Conservation (phyloP, 805 yeast genomes). For the Suhomyces kilbournensis region DNA sequence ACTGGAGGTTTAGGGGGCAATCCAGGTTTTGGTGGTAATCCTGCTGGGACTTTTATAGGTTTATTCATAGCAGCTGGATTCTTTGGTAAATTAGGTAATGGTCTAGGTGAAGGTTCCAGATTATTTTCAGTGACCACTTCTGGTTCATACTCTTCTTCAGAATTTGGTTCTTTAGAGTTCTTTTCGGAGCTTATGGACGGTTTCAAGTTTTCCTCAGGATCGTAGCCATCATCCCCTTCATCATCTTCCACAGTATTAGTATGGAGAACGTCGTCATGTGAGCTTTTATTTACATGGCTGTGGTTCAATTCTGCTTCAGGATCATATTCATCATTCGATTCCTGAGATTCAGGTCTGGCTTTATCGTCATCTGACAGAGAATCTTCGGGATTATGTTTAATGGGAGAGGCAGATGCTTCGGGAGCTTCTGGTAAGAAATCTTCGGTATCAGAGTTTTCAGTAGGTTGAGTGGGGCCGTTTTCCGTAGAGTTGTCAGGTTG, state of each 20-base stretch:
- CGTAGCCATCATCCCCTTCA: neutral
- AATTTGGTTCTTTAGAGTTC: neutral
- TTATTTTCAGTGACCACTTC: neutral
- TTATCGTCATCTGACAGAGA: conserved; percentile 4
- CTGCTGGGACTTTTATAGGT: neutral
- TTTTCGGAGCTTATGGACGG: neutral
- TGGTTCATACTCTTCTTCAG: neutral
- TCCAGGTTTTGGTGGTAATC: conserved; percentile 7
- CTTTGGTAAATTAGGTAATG: neutral
- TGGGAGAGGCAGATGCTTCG: neutral
- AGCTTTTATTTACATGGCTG: neutral
- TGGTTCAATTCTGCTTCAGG: conserved; percentile 6
- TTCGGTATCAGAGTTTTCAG: neutral
- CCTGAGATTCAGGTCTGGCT: neutral
- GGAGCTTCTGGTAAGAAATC: neutral
- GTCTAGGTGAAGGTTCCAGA: neutral
- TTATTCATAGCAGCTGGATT: neutral
- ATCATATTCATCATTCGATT: conserved; percentile 12
- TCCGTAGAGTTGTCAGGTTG: neutral
- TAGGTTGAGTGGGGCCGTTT: neutral
- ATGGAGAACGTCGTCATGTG: neutral
- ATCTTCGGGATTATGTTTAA: neutral
- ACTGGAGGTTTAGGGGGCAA: conserved; percentile 31
- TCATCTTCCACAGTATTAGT: neutral
- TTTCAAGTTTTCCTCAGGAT: neutral